Evolutionary conservation across 805 yeast species (phyloP), one percentile per base, ranked within the genome.

Genomic region (Kregervanrija delftensis): DNA sequence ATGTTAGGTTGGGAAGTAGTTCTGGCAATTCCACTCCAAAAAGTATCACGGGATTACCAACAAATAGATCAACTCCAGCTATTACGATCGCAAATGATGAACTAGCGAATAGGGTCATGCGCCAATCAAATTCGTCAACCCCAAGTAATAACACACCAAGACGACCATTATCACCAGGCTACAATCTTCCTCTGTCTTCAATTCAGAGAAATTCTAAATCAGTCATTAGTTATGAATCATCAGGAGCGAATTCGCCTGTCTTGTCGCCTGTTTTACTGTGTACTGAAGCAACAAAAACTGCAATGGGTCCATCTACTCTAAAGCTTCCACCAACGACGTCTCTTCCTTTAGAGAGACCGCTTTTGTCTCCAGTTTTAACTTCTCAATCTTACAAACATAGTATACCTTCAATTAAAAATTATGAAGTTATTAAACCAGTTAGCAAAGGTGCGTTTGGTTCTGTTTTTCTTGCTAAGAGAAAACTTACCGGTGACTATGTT

Each of bases 371-470:
- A 0, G 65, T 89, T 15, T 63, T 89, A 37, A 77, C 86, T 1
- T 82, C 91, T 1, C 75, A 80, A 10, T 73, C 83, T 2, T 64
- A 67, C 32, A 77, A 78, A 48, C 73, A 85, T 0, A 54, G 68
- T 0, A 66, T 72, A 3, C 93, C 95, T 0, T 81, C 87, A 2
- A 88, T 91, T 30, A 77, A 74, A 47, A 98, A 95, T 61, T 93
- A 89, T 63, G 96, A 88, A 55, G 77, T 93, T 30, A 69, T 93
- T 45, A 88, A 89, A 60, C 96, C 99, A 0, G 88, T 93, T 42
- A 87, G 96, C 57, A 86, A 88, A 58, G 99, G 99, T 36, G 99
- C 99, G 0, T 93, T 90, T 71, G 99, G 99, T 0, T 84, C 95
- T 33, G 99, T 93, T 2, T 93, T 81, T 62, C 70, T 93, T 8